Evolutionary conservation across 495 filamentous ascomycete genomes (phyloP).

Genomic region (Penicillium cosmopolitanum): DNA sequence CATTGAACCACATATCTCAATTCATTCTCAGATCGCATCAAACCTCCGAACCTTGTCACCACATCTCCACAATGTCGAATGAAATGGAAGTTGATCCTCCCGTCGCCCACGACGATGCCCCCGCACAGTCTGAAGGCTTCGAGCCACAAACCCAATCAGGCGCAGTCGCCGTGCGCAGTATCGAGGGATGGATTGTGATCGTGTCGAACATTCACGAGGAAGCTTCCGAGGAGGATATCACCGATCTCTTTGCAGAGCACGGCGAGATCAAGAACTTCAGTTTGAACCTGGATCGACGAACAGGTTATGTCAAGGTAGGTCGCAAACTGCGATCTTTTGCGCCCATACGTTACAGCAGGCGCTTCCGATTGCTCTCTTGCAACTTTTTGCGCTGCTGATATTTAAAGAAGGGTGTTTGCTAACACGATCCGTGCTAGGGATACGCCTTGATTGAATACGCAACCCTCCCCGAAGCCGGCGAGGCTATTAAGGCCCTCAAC

Average conservation of each 20-base stretch:
- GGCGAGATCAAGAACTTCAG: slow-evolving; percentile 98
- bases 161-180: slow-evolving; percentile 92
- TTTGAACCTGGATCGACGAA: slow-evolving; percentile 90
- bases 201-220: slow-evolving; percentile 98
- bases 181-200: slow-evolving; percentile 98
- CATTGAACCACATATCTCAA: slow-evolving; percentile 4
- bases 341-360: not conserved
- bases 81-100: slow-evolving; percentile 83
- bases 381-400: not conserved
- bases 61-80: slow-evolving; percentile 57
- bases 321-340: not conserved
- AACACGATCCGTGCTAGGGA: slow-evolving; percentile 57
- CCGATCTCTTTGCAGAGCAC: slow-evolving; percentile 92
- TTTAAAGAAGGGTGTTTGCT: slow-evolving; percentile 11
- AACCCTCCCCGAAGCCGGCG: slow-evolving; percentile 81
- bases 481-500: slow-evolving; percentile 84
- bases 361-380: not conserved
- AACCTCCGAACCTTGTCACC: not conserved
- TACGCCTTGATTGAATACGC: slow-evolving; percentile 94
- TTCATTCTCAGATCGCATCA: not conserved
- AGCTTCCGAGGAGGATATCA: slow-evolving; percentile 92
- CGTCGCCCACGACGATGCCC: slow-evolving; percentile 47
- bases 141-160: slow-evolving; percentile 73
- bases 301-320: slow-evolving; percentile 93
- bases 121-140: slow-evolving; percentile 57